Evolutionary conservation across 2,329 filamentous ascomycete genomes (phyloP).

Genomic region (Xylariaceae sp.): DNA sequence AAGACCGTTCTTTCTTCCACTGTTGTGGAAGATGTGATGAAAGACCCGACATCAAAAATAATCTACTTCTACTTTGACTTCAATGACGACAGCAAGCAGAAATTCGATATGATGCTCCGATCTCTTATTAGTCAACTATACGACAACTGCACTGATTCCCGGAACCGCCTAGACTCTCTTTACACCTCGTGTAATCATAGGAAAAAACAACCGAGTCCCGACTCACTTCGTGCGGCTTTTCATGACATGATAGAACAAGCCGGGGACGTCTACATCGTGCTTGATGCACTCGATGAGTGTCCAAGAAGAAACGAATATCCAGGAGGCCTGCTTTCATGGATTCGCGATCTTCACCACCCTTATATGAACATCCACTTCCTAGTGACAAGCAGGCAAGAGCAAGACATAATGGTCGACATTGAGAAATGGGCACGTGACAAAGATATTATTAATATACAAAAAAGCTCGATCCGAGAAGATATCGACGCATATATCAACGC

Average conservation of each 20-base stretch:
- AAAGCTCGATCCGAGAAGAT: conserved; percentile 21
- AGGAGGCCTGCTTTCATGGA: conserved; percentile 14
- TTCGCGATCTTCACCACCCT: conserved; percentile 1
- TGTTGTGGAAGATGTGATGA: conserved; percentile 29
- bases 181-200: neutral
- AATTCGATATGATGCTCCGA: conserved; percentile 32
- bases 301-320: conserved; percentile 1
- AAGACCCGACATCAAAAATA: neutral
- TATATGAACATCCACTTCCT: conserved; percentile 15
- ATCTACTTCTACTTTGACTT: conserved; percentile 40
- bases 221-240: neutral
- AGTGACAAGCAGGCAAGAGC: conserved; percentile 26
- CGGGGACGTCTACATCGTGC: conserved; percentile 23
- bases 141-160: conserved; percentile 13
- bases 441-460: conserved; percentile 22
- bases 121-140: conserved; percentile 38
- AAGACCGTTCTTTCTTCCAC: conserved; percentile 41
- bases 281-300: conserved; percentile 34
- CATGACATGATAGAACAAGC: conserved; percentile 16
- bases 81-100: conserved; percentile 36
- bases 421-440: conserved; percentile 8
- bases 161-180: conserved; percentile 19
- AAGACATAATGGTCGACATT: conserved; percentile 23
- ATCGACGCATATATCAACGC: conserved; percentile 26
- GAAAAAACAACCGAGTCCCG: neutral